phyloP scores from a whole-genome alignment of 768 basidiomycete species.

The Xerocomus spinulosus region DNA sequence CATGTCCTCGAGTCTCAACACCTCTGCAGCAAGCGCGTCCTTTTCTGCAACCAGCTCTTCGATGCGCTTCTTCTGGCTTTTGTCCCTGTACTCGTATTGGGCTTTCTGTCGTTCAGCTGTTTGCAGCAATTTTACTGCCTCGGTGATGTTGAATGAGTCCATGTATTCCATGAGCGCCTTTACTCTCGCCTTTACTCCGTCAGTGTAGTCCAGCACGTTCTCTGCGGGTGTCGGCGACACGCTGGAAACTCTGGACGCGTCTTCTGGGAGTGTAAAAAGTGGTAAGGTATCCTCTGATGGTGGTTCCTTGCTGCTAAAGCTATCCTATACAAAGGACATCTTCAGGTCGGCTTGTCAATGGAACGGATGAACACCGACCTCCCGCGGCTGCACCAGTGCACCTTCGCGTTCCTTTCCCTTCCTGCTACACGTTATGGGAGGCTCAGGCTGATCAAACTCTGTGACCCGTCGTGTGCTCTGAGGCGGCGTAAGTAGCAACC shows the following conservation, averaged over 20 bases:
- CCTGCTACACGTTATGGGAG: slow-evolving; percentile 11
- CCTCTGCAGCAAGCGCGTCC: slow-evolving; percentile 12
- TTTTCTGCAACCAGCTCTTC: slow-evolving; percentile 17
- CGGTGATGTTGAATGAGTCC: slow-evolving; percentile 24
- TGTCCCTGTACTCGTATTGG: slow-evolving; percentile 21
- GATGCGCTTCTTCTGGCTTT: slow-evolving; percentile 21
- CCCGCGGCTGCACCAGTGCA: background rate
- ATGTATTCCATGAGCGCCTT: slow-evolving; percentile 24
- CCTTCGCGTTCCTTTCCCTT: slow-evolving; percentile 28
- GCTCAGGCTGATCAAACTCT: background rate
- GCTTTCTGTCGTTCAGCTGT: slow-evolving; percentile 20
- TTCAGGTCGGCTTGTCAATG: background rate
- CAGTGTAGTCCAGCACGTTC: slow-evolving; percentile 23
- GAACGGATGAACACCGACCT: slow-evolving; percentile 13
- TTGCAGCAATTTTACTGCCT: slow-evolving; percentile 14
- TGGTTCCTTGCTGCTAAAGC: background rate
- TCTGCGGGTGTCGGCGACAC: slow-evolving; percentile 24
- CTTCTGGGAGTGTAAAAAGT: slow-evolving; percentile 14
- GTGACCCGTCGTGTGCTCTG: slow-evolving; percentile 16
- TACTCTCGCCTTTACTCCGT: slow-evolving; percentile 19
- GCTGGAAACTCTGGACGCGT: slow-evolving; percentile 8
- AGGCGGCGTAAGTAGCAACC: slow-evolving; percentile 25
- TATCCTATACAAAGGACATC: slow-evolving; percentile 1
- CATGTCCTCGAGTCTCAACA: slow-evolving; percentile 12
- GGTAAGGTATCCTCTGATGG: slow-evolving; percentile 16